Percentiles rank a stretch among this genome's conserved stretches.
These are phyloP conservation scores for Globisporangium takayamanum DNA, from an alignment of 352 stramenopile genomes.

Conservation along the genomic window DNA sequence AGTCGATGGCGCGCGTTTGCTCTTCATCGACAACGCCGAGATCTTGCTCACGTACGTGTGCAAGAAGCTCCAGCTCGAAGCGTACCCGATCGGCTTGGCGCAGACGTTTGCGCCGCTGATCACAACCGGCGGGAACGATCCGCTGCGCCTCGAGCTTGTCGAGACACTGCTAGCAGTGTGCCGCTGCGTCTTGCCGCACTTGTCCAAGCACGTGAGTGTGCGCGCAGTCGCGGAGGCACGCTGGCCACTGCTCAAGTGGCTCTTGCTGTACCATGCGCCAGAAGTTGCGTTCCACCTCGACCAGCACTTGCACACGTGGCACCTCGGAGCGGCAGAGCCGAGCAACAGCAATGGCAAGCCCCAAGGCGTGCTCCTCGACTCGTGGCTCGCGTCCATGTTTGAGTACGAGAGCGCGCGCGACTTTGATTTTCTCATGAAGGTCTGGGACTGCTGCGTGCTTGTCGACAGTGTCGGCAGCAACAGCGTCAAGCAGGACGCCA, in stretches of 20 bases:
- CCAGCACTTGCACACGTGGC: slow-evolving; percentile 67
- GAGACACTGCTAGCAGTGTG: slow-evolving; percentile 41
- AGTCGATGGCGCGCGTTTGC: slow-evolving; percentile 44
- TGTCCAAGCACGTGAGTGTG: slow-evolving; percentile 27
- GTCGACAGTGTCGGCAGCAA: slow-evolving; percentile 16
- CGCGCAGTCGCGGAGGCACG: slow-evolving; percentile 25
- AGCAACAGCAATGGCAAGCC: slow-evolving; percentile 4
- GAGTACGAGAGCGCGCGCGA: slow-evolving; percentile 36
- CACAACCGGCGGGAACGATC: slow-evolving; percentile 54
- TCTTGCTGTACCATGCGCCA: slow-evolving; percentile 74
- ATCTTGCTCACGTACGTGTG: slow-evolving; percentile 62
- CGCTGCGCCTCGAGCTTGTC: slow-evolving; percentile 54
- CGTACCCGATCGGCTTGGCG: slow-evolving; percentile 39
- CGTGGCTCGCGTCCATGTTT: slow-evolving; percentile 76
- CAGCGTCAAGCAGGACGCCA: slow-evolving; percentile 1
- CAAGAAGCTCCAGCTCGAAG: slow-evolving; percentile 47
- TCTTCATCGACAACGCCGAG: slow-evolving; percentile 77
- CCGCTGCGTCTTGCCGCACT: slow-evolving; percentile 40
- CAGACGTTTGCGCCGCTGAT: slow-evolving; percentile 54
- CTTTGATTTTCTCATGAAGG: slow-evolving; percentile 50
- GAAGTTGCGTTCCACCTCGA: slow-evolving; percentile 67
- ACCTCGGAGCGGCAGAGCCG: slow-evolving; percentile 18
- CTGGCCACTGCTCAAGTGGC: slow-evolving; percentile 50
- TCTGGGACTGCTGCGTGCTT: slow-evolving; percentile 72
- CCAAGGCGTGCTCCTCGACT: slow-evolving; percentile 37